Percentiles rank a stretch among this genome's conserved stretches.
Evolutionary conservation across 164 flowering plant genomes (phyloP).

Genomic region (Tetrastigma voinierianum): DNA sequence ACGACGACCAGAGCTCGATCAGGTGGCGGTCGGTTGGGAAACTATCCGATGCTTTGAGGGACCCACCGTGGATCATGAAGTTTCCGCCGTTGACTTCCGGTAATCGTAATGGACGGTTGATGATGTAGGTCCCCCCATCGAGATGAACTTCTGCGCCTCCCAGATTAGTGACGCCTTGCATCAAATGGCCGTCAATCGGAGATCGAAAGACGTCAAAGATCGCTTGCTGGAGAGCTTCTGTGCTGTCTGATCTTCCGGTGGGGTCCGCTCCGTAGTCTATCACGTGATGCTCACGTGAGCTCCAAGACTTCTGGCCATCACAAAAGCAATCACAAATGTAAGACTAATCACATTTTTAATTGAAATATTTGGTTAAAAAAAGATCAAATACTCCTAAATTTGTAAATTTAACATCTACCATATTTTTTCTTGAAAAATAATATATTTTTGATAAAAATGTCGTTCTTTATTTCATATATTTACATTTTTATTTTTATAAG

Average conservation of each 20-base stretch:
- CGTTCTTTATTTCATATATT: no score
- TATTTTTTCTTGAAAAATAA: no score
- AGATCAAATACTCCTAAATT: no score
- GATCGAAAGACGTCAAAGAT: conserved; percentile 9
- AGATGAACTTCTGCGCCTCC: conserved; percentile 16
- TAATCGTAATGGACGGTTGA: conserved; percentile 19
- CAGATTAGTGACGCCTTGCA: conserved; percentile 11
- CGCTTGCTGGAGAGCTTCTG: conserved; percentile 16
- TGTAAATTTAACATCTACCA: no score
- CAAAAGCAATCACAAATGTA: not conserved
- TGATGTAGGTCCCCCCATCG: conserved; percentile 22
- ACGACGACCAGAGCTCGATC: conserved; percentile 14
- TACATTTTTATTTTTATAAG: no score
- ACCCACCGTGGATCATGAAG: conserved; percentile 21
- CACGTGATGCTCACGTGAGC: conserved; percentile 15
- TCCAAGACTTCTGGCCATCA: not conserved
- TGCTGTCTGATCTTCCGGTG: conserved; percentile 20
- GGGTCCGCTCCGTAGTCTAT: conserved; percentile 23
- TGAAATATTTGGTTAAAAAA: no score
- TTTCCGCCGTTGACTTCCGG: conserved; percentile 10
- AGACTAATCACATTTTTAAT: no score
- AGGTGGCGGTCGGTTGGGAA: conserved; percentile 14
- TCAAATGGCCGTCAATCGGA: conserved; percentile 4
- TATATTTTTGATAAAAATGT: no score
- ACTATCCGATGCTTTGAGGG: conserved; percentile 12